Evolutionary conservation across 2,329 filamentous ascomycete genomes (phyloP), one percentile per base, ranked within the genome.

Genomic region (Zasmidium cellare): DNA sequence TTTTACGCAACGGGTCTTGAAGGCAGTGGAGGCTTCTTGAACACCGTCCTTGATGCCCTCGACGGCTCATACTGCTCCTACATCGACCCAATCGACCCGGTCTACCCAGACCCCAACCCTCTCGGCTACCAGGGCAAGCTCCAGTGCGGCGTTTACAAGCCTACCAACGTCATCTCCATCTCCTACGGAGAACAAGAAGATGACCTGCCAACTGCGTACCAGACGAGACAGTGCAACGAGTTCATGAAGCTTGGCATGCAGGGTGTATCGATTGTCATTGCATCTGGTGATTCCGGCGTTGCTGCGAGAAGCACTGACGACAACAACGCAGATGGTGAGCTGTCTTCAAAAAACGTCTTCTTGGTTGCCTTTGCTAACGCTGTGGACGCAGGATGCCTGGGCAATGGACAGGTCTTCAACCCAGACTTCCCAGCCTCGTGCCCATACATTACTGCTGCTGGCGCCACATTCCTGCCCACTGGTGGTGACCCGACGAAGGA

Each of bases 181-280:
- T 82, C 79, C 11, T 85, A 85, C 67, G 77, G 75, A 12, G 79
- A 80, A 77, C 58, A 64, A 23, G 61, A 64, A 31, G 47, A 57
- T 35, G 61, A 79, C 51, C 71, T 81, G 7, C 77, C 79, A 1
- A 71, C 74, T 5, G 72, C 71, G 56, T 85, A 84, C 65, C 76
- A 80, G 59, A 63, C 74, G 50, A 74, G 82, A 2, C 82, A 85
- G 69, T 84, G 82, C 66, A 71, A 75, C 56, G 81, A 84, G 72
- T 84, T 81, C 69, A 78, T 84, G 77, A 84, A 85, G 72, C 77
- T 84, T 1, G 81, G 79, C 18, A 19, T 80, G 75, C 63, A 77
- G 76, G 56, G 61, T 19, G 75, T 82, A 11, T 78, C 78, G 1
- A 71, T 85, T 16, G 58, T 84, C 31, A 82, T 79, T 63, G 79